phyloP scores from a whole-genome alignment of 2,329 filamentous ascomycete genomes.

The Verticillium klebahnii region DNA sequence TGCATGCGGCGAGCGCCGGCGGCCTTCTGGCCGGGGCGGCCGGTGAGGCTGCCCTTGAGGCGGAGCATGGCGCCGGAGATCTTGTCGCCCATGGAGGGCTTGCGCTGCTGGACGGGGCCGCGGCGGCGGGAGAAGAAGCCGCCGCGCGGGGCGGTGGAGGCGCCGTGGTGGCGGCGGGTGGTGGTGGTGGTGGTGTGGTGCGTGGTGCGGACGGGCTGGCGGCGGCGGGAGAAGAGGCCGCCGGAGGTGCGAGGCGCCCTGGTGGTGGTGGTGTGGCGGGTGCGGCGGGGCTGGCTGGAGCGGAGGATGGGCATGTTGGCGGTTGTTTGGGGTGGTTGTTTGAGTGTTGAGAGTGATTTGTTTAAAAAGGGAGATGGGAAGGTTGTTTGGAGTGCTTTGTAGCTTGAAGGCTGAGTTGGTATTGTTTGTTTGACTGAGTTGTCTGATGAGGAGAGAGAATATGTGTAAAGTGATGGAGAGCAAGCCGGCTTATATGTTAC shows the following conservation, averaged over 20 bases:
- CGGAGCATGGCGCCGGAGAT: slow-evolving; percentile 71
- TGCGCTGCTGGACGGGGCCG: slow-evolving; percentile 50
- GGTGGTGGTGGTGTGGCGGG: slow-evolving; percentile 12
- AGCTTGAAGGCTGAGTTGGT: neutral
- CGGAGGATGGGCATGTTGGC: slow-evolving; percentile 26
- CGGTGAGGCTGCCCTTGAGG: slow-evolving; percentile 65
- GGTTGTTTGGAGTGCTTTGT: slow-evolving; percentile 2
- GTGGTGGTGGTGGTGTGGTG: slow-evolving; percentile 17
- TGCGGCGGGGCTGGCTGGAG: slow-evolving; percentile 11
- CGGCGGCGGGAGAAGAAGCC: slow-evolving; percentile 35
- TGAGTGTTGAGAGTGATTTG: slow-evolving; percentile 3
- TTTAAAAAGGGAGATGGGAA: slow-evolving; percentile 2
- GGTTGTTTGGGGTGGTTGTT: slow-evolving; percentile 5
- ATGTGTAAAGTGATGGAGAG: slow-evolving; percentile 1
- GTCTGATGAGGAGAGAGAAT: slow-evolving; percentile 5
- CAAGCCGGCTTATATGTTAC: slow-evolving; percentile 9
- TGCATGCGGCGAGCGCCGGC: slow-evolving; percentile 70
- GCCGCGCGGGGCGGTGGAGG: slow-evolving; percentile 34
- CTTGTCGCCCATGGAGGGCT: slow-evolving; percentile 69
- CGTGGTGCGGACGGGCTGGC: slow-evolving; percentile 12
- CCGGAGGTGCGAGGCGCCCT: slow-evolving; percentile 9
- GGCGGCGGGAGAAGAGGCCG: slow-evolving; percentile 19
- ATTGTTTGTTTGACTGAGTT: slow-evolving; percentile 4
- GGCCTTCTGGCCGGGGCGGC: slow-evolving; percentile 61
- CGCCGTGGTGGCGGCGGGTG: slow-evolving; percentile 14